phyloP scores from a whole-genome alignment of 208 protist species.

The Tritrichomonas musculus region DNA sequence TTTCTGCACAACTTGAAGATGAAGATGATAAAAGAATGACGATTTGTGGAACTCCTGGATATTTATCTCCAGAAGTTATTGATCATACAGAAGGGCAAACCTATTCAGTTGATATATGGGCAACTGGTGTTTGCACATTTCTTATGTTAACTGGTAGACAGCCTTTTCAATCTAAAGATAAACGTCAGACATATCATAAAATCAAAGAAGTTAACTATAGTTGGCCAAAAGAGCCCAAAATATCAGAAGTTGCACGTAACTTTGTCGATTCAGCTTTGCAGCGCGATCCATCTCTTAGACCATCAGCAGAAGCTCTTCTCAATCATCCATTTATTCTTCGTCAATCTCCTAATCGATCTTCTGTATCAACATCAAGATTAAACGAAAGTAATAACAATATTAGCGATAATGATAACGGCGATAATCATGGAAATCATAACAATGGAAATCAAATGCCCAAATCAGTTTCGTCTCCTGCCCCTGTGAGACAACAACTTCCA shows the following conservation, averaged over 20 bases:
- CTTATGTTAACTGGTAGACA: conserved; percentile 72
- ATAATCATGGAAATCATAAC: not conserved
- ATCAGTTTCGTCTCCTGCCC: not conserved
- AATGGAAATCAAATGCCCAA: not conserved
- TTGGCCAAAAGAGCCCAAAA: conserved; percentile 65
- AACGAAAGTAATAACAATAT: not conserved
- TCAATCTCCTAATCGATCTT: not conserved
- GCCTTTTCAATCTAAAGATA: conserved; percentile 90
- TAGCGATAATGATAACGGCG: not conserved
- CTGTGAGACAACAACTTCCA: not conserved
- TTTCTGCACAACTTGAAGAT: conserved; percentile 71
- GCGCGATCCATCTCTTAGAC: conserved; percentile 64
- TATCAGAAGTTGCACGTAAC: conserved; percentile 64
- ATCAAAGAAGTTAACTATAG: conserved; percentile 80
- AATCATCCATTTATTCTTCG: conserved; percentile 69
- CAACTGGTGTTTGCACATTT: conserved; percentile 87
- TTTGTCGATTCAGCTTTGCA: conserved; percentile 71
- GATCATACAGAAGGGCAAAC: conserved; percentile 67
- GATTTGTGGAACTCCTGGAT: conserved; percentile 41
- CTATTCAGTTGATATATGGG: conserved; percentile 93
- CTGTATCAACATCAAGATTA: not conserved
- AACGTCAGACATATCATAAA: conserved; percentile 84
- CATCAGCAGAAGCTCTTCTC: conserved; percentile 69
- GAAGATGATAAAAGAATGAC: conserved; percentile 73
- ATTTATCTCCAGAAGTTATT: conserved; percentile 42